A percentile compares a stretch with the other conserved stretches of the same genome.
Conservation (phyloP, 192 early-diverging fungal species). For the Gorgonomyces haynaldii region DNA sequence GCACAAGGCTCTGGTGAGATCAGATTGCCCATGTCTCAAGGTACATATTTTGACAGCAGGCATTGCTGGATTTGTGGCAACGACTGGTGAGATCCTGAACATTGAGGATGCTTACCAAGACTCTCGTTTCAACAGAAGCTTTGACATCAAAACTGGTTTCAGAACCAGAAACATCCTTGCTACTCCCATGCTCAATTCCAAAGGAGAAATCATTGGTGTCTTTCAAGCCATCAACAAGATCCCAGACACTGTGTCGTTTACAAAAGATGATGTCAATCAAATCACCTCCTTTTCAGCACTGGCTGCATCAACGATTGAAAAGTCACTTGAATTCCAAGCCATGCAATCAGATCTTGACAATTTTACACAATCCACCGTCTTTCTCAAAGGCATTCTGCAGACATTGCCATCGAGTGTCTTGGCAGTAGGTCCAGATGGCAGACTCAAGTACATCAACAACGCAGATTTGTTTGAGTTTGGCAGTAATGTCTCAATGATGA, state of each 20-base stretch:
- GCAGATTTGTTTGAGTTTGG: conserved; percentile 12
- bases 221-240: conserved; percentile 42
- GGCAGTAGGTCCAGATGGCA: conserved; percentile 19
- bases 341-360: conserved; percentile 8
- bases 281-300: conserved; percentile 19
- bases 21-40: conserved; percentile 35
- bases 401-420: conserved; percentile 14
- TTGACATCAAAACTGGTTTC: conserved; percentile 41
- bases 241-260: conserved; percentile 22
- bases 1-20: conserved; percentile 43
- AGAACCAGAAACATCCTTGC: conserved; percentile 39
- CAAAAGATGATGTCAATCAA: conserved; percentile 29
- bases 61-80: conserved; percentile 40
- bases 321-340: conserved; percentile 25
- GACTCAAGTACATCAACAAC: conserved; percentile 20
- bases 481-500: conserved; percentile 7
- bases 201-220: conserved; percentile 33
- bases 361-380: neutral
- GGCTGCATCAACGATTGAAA: conserved; percentile 42
- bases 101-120: conserved; percentile 43
- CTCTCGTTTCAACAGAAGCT: conserved; percentile 31
- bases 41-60: conserved; percentile 34
- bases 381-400: neutral
- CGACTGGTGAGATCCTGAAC: conserved; percentile 29
- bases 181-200: conserved; percentile 31